phyloP scores from a whole-genome alignment of 2,329 filamentous ascomycete species.

The Juglanconis oblonga region DNA sequence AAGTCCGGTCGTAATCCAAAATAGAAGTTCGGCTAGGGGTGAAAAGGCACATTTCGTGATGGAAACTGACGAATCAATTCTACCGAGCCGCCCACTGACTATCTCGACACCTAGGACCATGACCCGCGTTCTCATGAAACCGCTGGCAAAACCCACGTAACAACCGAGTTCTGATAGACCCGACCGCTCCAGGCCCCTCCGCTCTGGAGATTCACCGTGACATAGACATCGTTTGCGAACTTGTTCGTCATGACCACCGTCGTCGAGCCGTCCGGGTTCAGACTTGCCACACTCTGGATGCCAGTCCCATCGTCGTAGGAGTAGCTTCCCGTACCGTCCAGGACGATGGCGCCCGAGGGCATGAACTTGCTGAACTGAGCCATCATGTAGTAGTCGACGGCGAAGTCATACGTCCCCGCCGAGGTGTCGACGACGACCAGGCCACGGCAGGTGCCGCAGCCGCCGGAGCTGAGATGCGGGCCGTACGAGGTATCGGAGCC shows the following conservation, averaged over 20 bases:
- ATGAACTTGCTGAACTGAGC: constrained; percentile 51
- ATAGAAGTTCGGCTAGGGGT: too few relatives aligned
- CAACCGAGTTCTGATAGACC: constrained; percentile 32
- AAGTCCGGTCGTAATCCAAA: too few relatives aligned
- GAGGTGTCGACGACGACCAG: constrained; percentile 54
- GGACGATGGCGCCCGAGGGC: constrained; percentile 39
- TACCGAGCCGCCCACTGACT: too few relatives aligned
- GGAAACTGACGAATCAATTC: too few relatives aligned
- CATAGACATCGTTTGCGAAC: constrained; percentile 42
- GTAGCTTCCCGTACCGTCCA: constrained; percentile 42
- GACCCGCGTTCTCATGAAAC: not conserved
- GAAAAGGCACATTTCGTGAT: too few relatives aligned
- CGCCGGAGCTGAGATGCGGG: constrained; percentile 38
- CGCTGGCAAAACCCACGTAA: constrained; percentile 37
- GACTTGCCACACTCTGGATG: constrained; percentile 42
- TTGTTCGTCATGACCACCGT: constrained; percentile 47
- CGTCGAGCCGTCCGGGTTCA: constrained; percentile 43
- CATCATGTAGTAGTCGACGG: constrained; percentile 52
- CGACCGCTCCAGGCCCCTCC: constrained; percentile 38
- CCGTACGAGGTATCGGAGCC: constrained; percentile 41
- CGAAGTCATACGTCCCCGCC: constrained; percentile 40
- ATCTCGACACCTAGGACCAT: too few relatives aligned
- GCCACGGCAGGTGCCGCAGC: constrained; percentile 43
- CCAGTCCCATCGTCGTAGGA: constrained; percentile 36
- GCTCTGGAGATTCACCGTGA: constrained; percentile 32